phyloP scores from a whole-genome alignment of 2,329 filamentous ascomycete species.

The Ilyonectria destructans region DNA sequence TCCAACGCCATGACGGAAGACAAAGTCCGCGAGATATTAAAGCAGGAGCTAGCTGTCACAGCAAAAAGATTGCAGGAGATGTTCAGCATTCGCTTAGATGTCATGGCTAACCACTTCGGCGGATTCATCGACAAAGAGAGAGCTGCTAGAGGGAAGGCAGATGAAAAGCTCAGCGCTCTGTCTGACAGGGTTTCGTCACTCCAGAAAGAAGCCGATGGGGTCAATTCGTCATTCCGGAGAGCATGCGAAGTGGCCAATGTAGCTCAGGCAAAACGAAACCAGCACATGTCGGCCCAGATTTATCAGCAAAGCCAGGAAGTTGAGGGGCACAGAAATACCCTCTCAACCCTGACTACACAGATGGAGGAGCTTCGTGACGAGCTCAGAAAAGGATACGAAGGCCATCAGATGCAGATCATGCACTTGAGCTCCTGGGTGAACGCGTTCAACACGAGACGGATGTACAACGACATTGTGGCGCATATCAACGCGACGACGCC shows the following conservation, averaged over 20 bases:
- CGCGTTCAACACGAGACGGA: constrained; percentile 62
- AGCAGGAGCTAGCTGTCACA: constrained; percentile 21
- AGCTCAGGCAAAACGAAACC: constrained; percentile 1
- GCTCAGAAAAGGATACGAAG: constrained; percentile 47
- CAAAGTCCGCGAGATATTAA: constrained; percentile 29
- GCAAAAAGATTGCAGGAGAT: constrained; percentile 29
- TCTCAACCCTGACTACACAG: constrained; percentile 19
- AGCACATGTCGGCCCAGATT: not conserved
- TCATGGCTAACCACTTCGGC: constrained; percentile 35
- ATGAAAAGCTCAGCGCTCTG: constrained; percentile 22
- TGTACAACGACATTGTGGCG: constrained; percentile 60
- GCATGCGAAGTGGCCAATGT: constrained; percentile 9
- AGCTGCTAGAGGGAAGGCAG: constrained; percentile 26
- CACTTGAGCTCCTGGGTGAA: constrained; percentile 65
- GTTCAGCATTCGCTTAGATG: constrained; percentile 6
- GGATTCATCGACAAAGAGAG: constrained; percentile 44
- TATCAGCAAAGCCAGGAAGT: constrained; percentile 25
- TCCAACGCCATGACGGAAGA: constrained; percentile 25
- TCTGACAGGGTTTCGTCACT: no score
- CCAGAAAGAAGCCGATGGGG: not conserved
- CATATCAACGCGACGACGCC: constrained; percentile 54
- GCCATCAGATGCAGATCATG: constrained; percentile 56
- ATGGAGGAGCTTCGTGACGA: constrained; percentile 35
- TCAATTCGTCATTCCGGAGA: constrained; percentile 19
- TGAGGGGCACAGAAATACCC: constrained; percentile 7